phyloP scores from a whole-genome alignment of 345 rosid species.

The Melaleuca alternifolia region DNA sequence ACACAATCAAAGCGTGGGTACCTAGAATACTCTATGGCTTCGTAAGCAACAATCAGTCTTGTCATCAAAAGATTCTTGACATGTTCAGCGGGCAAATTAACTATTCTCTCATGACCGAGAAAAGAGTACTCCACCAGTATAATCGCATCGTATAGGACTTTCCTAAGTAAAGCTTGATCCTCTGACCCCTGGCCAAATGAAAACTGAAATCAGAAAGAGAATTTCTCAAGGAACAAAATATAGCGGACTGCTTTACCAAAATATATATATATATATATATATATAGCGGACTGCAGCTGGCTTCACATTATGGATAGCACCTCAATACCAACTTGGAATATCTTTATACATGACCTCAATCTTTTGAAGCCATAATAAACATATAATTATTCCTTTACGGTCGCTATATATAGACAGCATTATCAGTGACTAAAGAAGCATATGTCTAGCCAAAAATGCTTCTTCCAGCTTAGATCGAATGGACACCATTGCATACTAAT shows the following conservation, averaged over 20 bases:
- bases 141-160: slow-evolving; percentile 32
- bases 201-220: not conserved
- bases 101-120: slow-evolving; percentile 15
- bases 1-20: slow-evolving; percentile 1
- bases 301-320: not conserved
- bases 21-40: slow-evolving; percentile 46
- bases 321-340: not conserved
- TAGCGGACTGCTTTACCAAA: not conserved
- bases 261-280: too few species aligned
- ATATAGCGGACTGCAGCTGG: not conserved
- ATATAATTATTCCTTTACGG: not conserved
- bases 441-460: not conserved
- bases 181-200: slow-evolving; percentile 28
- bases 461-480: not conserved
- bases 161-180: slow-evolving; percentile 26
- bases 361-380: not conserved
- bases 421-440: not conserved
- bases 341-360: not conserved
- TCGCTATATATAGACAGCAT: not conserved
- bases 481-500: not conserved
- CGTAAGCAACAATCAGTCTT: slow-evolving; percentile 33
- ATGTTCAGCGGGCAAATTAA: slow-evolving; percentile 10
- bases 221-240: not conserved
- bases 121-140: slow-evolving; percentile 44
- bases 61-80: slow-evolving; percentile 27